A percentile compares a stretch with the other conserved stretches of the same genome.
phyloP scores from a whole-genome alignment of 495 filamentous ascomycete genomes.

The Aspergillus hancockii region DNA sequence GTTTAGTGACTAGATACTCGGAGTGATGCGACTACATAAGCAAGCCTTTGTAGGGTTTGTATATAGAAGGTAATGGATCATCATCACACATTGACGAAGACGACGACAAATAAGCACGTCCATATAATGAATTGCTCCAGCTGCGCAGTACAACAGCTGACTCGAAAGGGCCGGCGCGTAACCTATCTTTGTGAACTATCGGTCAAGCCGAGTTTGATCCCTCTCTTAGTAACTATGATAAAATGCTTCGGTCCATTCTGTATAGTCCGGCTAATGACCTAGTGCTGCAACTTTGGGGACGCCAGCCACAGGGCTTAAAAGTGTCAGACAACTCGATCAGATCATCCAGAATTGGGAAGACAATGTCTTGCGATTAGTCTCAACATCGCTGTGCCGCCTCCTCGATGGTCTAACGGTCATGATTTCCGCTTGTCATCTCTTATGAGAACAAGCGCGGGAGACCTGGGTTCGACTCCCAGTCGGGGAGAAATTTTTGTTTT shows the following conservation, averaged over 20 bases:
- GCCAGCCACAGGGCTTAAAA: not conserved
- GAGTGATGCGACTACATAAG: not conserved
- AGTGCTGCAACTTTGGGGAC: not conserved
- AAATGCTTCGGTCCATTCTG: not conserved
- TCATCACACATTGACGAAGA: too few species aligned
- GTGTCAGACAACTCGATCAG: not conserved
- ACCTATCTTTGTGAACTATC: not conserved
- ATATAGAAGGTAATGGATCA: constrained; percentile 23
- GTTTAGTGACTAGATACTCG: not conserved
- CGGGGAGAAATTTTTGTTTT: not conserved
- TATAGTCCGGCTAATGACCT: not conserved
- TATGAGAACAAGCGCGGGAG: not conserved
- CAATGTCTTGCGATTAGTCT: not conserved
- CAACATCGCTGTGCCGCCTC: too few species aligned
- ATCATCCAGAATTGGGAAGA: not conserved
- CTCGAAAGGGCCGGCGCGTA: too few species aligned
- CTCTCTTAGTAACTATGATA: not conserved
- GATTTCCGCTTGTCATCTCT: constrained; percentile 44
- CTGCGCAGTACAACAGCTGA: too few species aligned
- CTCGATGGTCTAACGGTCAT: constrained; percentile 46
- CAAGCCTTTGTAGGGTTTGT: constrained; percentile 9
- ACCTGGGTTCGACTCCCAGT: constrained; percentile 7
- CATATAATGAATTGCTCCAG: too few species aligned
- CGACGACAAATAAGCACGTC: too few species aligned
- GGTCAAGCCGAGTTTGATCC: not conserved